Conservation (phyloP, 2,329 filamentous ascomycete species). For the Chaetomiaceae sp. region DNA sequence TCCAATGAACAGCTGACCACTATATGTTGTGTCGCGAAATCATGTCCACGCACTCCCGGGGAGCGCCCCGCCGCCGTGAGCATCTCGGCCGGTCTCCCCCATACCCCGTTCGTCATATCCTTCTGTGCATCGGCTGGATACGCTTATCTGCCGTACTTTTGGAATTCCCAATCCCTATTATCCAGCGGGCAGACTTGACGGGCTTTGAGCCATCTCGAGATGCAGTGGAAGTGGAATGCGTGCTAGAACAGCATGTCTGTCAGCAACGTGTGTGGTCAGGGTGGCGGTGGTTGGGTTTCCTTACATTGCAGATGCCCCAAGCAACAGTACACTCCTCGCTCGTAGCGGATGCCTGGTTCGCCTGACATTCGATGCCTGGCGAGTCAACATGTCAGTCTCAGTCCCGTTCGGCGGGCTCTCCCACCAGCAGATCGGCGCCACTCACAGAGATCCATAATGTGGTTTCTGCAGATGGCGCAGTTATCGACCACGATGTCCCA, state of each 20-base stretch:
- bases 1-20: too few relatives aligned
- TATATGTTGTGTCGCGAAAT: neutral
- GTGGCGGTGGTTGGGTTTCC: slow-evolving; percentile 43
- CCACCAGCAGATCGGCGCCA: neutral
- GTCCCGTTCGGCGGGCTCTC: too few relatives aligned
- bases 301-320: slow-evolving; percentile 98
- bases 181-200: slow-evolving; percentile 95
- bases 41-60: neutral
- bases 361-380: slow-evolving; percentile 92
- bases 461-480: slow-evolving; percentile 97
- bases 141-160: slow-evolving; percentile 78
- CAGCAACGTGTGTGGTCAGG: slow-evolving; percentile 13
- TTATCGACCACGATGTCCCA: slow-evolving; percentile 99
- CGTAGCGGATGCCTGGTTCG: slow-evolving; percentile 94
- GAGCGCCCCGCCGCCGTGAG: neutral
- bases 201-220: slow-evolving; percentile 98
- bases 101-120: neutral
- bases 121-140: neutral
- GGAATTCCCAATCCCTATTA: slow-evolving; percentile 99
- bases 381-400: slow-evolving; percentile 14
- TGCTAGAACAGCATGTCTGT: slow-evolving; percentile 55
- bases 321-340: slow-evolving; percentile 98
- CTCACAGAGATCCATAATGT: slow-evolving; percentile 98
- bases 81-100: neutral
- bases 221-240: slow-evolving; percentile 99